Base-by-base conservation (phyloP, 2,329 filamentous ascomycete genomes). In the Fusarium penzigii region DNA sequence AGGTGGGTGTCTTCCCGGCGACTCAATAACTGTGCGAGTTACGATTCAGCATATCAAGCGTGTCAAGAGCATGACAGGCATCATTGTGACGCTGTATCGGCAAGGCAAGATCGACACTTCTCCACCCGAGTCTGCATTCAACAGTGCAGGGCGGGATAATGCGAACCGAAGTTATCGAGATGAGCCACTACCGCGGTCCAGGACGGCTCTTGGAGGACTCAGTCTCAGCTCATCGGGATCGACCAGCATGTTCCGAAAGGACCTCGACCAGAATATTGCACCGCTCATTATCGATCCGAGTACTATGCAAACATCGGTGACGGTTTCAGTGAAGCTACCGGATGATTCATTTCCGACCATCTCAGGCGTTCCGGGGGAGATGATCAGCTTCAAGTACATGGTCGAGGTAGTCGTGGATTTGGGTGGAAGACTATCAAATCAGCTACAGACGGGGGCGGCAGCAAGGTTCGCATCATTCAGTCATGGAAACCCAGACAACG, bases 371-470 rank as follows among this genome's bases (percentile, higher is more conserved):
- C 94, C 94, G 0, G 92, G 93, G 4, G 87, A 90, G 34, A 94
- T 97, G 86, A 94, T 99, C 59, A 92, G 87, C 63, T 97, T 99
- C 76, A 90, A 88, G 61, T 97, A 99, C 67, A 90, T 92, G 61
- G 82, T 97, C 17, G 94, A 99, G 70, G 90, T 97, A 3, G 87
- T 97, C 29, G 84, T 97, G 17, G 94, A 99, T 67, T 79, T 97
- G 1, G 92, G 94, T 43, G 93, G 93, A 38, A 94, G 91, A 68
- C 75, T 97, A 39, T 84, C 87, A 2, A 84, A 84, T n/a, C 85
- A 91, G 57, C 71, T 84, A 46, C 87, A 91, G 64, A 81, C 85
- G 40, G 82, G 86, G 16, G 67, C 79, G 59, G 60, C 64, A n/a
- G 65, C 75, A 64, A 74, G 73, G 66, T 72, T 70, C 62, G 77